These are phyloP conservation scores for Pharus latifolius DNA, from an alignment of 176 grass and related monocot species.

Conservation along the genomic window DNA sequence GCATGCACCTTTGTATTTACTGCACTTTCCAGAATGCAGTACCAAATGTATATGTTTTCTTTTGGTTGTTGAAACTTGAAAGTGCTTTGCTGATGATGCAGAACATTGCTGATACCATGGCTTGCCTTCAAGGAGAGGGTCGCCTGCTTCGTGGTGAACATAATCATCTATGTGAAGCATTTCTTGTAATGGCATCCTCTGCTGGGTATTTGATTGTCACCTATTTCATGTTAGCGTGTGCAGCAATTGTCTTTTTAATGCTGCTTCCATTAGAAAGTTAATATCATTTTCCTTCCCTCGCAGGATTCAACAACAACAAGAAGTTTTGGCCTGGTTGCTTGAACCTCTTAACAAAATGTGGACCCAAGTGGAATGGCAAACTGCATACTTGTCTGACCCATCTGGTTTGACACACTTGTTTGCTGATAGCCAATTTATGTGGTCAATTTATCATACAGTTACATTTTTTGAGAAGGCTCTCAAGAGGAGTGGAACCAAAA, in stretches of 20 bases:
- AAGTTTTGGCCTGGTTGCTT: constrained; percentile 90
- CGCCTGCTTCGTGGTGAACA: constrained; percentile 78
- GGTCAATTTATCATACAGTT: constrained; percentile 88
- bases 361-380: constrained; percentile 89
- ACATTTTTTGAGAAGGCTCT: constrained; percentile 96
- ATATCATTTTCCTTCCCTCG: constrained; percentile 14
- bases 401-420: constrained; percentile 60
- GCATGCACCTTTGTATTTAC: not conserved
- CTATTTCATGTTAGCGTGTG: not conserved
- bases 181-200: constrained; percentile 94
- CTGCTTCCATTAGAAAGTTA: constrained; percentile 5
- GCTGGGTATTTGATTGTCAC: constrained; percentile 50
- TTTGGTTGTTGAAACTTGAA: constrained; percentile 9
- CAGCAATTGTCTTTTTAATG: not conserved
- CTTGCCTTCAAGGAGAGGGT: constrained; percentile 88
- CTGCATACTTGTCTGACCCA: constrained; percentile 77
- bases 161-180: constrained; percentile 95
- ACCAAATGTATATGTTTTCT: not conserved
- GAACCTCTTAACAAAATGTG: constrained; percentile 88
- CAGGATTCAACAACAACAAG: constrained; percentile 94
- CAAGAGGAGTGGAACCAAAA: constrained; percentile 82
- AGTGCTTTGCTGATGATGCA: constrained; percentile 26
- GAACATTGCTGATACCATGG: constrained; percentile 93
- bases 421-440: constrained; percentile 77
- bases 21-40: not conserved